phyloP scores from a whole-genome alignment of 768 basidiomycete genomes.

The Tricholoma matsutake region DNA sequence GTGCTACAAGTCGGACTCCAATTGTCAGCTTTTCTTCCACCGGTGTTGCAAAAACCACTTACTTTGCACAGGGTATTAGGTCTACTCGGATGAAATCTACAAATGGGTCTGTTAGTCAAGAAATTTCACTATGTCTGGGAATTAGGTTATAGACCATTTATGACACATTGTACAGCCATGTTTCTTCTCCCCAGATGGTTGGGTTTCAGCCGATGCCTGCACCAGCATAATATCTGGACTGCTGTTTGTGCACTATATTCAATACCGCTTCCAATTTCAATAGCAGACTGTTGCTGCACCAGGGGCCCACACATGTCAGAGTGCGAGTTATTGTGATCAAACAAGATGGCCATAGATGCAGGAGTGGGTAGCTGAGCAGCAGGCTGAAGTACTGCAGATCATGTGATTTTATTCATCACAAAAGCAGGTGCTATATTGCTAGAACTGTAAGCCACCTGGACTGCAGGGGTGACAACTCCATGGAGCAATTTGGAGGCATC shows the following conservation, averaged over 20 bases:
- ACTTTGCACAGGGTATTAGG: constrained; percentile 78
- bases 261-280: not conserved
- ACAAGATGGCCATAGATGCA: constrained; percentile 44
- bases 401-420: constrained; percentile 26
- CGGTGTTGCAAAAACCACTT: constrained; percentile 18
- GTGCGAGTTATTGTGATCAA: constrained; percentile 33
- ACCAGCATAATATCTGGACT: constrained; percentile 1
- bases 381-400: constrained; percentile 31
- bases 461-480: constrained; percentile 24
- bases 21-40: constrained; percentile 1
- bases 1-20: constrained; percentile 50
- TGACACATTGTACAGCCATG: constrained; percentile 84
- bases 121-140: constrained; percentile 2
- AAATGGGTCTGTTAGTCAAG: constrained; percentile 8
- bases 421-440: constrained; percentile 11
- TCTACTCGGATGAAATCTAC: constrained; percentile 53
- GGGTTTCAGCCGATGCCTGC: constrained; percentile 19
- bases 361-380: constrained; percentile 42
- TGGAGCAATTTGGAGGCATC: constrained; percentile 21
- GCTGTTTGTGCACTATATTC: not conserved
- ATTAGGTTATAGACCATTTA: constrained; percentile 51
- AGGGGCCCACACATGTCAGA: constrained; percentile 24
- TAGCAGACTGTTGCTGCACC: not conserved
- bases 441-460: not conserved
- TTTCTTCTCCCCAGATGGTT: constrained; percentile 59